phyloP scores from a whole-genome alignment of 208 protist species.

The Strigomonas galati region DNA sequence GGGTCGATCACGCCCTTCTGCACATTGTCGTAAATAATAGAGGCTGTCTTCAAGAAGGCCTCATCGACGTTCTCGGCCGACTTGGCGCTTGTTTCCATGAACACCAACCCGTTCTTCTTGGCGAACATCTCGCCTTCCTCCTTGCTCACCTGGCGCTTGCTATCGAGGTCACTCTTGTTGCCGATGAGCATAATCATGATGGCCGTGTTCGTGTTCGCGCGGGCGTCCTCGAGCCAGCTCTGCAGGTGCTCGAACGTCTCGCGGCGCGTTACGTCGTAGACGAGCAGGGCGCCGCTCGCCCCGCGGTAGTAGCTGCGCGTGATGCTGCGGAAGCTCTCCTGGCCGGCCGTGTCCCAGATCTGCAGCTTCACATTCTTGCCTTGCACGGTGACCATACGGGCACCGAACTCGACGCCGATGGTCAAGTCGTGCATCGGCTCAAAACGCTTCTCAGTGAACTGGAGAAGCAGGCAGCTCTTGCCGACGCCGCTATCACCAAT shows the following conservation, averaged over 20 bases:
- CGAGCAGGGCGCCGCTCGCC: conserved; percentile 97
- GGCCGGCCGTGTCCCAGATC: conserved; percentile 98
- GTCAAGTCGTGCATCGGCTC: conserved; percentile 99
- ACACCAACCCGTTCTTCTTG: conserved; percentile 93
- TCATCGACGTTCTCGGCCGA: conserved; percentile 95
- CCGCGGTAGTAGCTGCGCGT: conserved; percentile 99
- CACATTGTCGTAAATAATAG: conserved; percentile 96
- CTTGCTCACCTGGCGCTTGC: conserved; percentile 83
- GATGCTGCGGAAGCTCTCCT: conserved; percentile 99
- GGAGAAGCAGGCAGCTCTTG: conserved; percentile 98
- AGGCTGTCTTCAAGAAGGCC: conserved; percentile 95
- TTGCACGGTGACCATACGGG: conserved; percentile 94
- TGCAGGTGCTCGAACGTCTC: conserved; percentile 97
- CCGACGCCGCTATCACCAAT: conserved; percentile 96
- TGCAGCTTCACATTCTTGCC: conserved; percentile 98
- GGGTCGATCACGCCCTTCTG: conserved; percentile 91
- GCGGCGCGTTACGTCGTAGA: conserved; percentile 98
- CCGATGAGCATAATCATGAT: conserved; percentile 99
- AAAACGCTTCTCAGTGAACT: conserved; percentile 99
- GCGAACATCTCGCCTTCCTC: conserved; percentile 98
- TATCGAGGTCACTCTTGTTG: conserved; percentile 98
- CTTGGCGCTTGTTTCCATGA: conserved; percentile 99
- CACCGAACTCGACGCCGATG: conserved; percentile 99
- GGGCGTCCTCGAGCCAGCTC: conserved; percentile 97
- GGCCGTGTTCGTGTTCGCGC: conserved; percentile 92